Evolutionary conservation across 164 flowering plant species (phyloP), one percentile per base, ranked within the genome.

Genomic region (Nymphaea colorata): DNA sequence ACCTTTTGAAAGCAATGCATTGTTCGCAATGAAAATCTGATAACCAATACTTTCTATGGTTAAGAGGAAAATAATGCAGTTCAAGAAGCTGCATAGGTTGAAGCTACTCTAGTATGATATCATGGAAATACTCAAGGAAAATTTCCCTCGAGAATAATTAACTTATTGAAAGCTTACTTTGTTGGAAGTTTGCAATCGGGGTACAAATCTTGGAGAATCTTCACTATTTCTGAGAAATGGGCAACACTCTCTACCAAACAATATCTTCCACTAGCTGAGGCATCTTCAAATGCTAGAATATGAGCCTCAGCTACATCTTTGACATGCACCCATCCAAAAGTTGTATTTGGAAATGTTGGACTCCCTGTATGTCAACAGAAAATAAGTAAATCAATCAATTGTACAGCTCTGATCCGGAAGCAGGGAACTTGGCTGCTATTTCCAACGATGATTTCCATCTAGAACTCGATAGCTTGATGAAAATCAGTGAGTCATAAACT

Each of bases 261-360:
- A 70, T 85, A 83, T 77, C 89, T 80, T 65, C 87, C 89, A 64
- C 60, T 73, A 5, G 85, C 85, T 53, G 85, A 76, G 69, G 86
- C 76, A 69, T 67, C 66, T 76, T 84, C 88, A 81, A 79, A 78
- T 66, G 88, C 89, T 59, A 68, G 77, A 74, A 87, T 75, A 73
- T 85, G 88, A 12, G 92, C 87, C 55, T 63, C 44, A 8, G 82
- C 87, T 41, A 86, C 86, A 80, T 86, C 86, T 76, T 76, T 80
- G 18, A 82, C 84, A 69, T 78, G 60, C 43, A 84, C 81, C 81
- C 79, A 84, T 68, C 82, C 81, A 45, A 72, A 69, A 36, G 76
- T 45, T 6, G 69, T 3, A 76, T 79, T 80, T 11, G 72, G 76
- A 66, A 61, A 80, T 68, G 84, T 79, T 15, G 74, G 57, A 2